Percentiles rank a stretch among this genome's conserved stretches.
Conservation (phyloP, 331 rosid genomes). For the Phaseolus coccineus region DNA sequence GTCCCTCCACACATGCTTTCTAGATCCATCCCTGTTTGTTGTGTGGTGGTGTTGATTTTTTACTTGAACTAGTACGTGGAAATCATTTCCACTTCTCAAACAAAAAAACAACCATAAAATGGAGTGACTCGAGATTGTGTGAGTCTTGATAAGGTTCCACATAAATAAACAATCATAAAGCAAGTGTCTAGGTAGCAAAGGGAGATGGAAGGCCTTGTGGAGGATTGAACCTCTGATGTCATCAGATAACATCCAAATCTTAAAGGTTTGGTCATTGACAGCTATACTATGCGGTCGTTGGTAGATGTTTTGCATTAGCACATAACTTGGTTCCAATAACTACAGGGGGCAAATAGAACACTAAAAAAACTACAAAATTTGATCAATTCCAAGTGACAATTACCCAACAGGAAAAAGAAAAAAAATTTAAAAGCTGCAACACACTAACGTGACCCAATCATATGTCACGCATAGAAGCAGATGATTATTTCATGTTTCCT, state of each 20-base stretch:
- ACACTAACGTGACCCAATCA: conserved; percentile 7
- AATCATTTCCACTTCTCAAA: conserved; percentile 5
- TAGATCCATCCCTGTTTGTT: background rate
- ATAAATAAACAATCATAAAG: background rate
- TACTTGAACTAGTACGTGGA: background rate
- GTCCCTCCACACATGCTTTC: too few species aligned
- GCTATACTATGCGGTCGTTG: background rate
- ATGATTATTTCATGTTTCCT: background rate
- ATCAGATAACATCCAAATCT: conserved; percentile 18
- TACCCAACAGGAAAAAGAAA: background rate
- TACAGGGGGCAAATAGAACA: background rate
- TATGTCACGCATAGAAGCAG: background rate
- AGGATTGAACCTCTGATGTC: background rate
- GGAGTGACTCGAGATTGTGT: background rate
- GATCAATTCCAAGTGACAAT: background rate
- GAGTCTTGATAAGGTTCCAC: background rate
- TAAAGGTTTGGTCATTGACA: background rate
- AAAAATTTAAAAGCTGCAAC: background rate
- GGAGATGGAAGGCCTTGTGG: conserved; percentile 2
- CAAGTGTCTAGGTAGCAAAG: background rate
- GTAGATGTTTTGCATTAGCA: conserved; percentile 7
- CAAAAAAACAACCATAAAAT: background rate
- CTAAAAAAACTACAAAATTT: conserved; percentile 10
- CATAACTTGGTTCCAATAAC: background rate
- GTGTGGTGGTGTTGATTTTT: conserved; percentile 2